Evolutionary conservation across 371 early-diverging fungal species (phyloP).

Genomic region (Rhizopus delemar): DNA sequence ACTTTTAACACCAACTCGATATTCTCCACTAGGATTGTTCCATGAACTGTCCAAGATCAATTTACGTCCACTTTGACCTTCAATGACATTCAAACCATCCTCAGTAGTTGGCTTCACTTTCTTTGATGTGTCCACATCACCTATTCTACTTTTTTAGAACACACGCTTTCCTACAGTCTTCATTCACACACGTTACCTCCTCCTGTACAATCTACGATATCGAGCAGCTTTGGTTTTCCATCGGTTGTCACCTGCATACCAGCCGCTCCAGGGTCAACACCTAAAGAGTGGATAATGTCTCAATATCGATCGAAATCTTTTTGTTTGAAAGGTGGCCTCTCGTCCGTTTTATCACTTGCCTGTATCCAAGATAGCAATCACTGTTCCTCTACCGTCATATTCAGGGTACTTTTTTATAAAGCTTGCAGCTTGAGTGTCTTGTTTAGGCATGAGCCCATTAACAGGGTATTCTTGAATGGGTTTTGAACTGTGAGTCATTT

Average conservation of each 20-base stretch:
- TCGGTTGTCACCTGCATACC: constrained; percentile 85
- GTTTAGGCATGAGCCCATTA: constrained; percentile 71
- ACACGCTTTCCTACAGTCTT: too few species aligned
- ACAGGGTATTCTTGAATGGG: constrained; percentile 67
- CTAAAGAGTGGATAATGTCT: constrained; percentile 18
- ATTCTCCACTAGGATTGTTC: constrained; percentile 79
- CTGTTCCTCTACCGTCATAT: constrained; percentile 88
- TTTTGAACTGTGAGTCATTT: constrained; percentile 25
- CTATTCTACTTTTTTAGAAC: constrained; percentile 27
- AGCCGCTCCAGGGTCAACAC: constrained; percentile 90
- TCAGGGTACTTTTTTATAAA: constrained; percentile 82
- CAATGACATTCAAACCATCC: constrained; percentile 50
- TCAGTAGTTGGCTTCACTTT: constrained; percentile 57
- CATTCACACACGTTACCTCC: constrained; percentile 35
- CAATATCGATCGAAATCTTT: neutral
- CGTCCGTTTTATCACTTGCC: constrained; percentile 36
- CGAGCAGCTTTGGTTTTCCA: constrained; percentile 87
- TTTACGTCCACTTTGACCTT: constrained; percentile 77
- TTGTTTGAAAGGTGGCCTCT: neutral
- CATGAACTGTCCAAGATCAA: constrained; percentile 72
- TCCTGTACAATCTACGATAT: constrained; percentile 94
- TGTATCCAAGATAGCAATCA: constrained; percentile 90
- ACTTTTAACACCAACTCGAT: constrained; percentile 81
- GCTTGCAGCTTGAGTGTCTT: constrained; percentile 84
- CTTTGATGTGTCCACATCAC: constrained; percentile 71